phyloP scores from a whole-genome alignment of 306 rosid species.

The Rubus parviflorus region DNA sequence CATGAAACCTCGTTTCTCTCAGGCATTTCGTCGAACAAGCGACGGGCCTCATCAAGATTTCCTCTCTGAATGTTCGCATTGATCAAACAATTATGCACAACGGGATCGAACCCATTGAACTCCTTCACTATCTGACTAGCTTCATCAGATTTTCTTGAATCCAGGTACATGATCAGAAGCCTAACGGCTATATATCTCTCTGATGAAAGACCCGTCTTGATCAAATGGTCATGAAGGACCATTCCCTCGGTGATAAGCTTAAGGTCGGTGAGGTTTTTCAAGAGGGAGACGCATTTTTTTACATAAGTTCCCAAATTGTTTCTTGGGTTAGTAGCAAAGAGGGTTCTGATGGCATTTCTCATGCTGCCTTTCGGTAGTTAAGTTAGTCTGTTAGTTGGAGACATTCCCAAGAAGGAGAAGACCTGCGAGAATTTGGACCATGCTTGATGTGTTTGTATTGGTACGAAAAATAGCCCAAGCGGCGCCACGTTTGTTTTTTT shows the following conservation, averaged over 20 bases:
- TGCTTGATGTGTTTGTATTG: background rate
- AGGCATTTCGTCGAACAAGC: slow-evolving; percentile 22
- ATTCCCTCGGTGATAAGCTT: slow-evolving; percentile 7
- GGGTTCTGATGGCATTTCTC: background rate
- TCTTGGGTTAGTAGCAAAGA: background rate
- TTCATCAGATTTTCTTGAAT: background rate
- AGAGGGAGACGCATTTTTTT: background rate
- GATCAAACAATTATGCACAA: slow-evolving; percentile 23
- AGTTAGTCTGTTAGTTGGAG: background rate
- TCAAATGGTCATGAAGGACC: slow-evolving; percentile 8
- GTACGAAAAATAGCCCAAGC: background rate
- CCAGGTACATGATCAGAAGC: slow-evolving; percentile 21
- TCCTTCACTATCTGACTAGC: background rate
- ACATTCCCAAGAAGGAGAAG: background rate
- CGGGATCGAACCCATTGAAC: slow-evolving; percentile 6
- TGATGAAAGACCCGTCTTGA: slow-evolving; percentile 24
- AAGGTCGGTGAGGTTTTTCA: background rate
- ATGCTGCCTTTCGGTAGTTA: background rate
- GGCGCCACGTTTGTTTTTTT: too few species aligned
- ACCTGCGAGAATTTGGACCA: background rate
- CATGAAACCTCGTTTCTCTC: slow-evolving; percentile 20
- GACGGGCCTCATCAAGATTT: slow-evolving; percentile 1
- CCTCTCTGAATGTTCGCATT: slow-evolving; percentile 9
- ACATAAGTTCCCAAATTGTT: background rate
- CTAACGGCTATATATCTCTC: slow-evolving; percentile 13